Conservation (phyloP, 805 yeast species). For the Wickerhamiella qilinensis region DNA sequence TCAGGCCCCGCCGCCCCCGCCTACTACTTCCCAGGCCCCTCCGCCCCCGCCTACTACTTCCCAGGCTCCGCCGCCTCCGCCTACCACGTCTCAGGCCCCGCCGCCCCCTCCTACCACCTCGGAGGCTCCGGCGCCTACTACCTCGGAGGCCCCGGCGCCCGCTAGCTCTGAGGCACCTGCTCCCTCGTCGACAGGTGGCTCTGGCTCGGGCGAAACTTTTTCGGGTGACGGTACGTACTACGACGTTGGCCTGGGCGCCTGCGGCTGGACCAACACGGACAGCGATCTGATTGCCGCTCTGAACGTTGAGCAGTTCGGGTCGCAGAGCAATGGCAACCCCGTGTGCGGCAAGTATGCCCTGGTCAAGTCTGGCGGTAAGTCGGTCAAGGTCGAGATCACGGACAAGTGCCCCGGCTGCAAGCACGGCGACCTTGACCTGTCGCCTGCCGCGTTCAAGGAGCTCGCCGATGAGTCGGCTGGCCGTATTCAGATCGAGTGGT, state of each 20-base stretch:
- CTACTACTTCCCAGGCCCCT: background rate
- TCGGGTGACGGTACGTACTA: constrained; percentile 24
- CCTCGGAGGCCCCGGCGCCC: constrained; percentile 7
- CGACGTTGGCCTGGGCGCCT: constrained; percentile 33
- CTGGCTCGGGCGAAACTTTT: constrained; percentile 16
- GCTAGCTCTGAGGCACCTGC: constrained; percentile 7
- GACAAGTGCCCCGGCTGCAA: constrained; percentile 44
- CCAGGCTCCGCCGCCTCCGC: constrained; percentile 4
- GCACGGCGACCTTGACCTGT: constrained; percentile 36
- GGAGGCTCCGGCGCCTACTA: constrained; percentile 4
- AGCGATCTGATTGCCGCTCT: constrained; percentile 40
- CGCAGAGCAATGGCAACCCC: constrained; percentile 28
- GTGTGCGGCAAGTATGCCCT: constrained; percentile 38
- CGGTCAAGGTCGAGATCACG: constrained; percentile 39
- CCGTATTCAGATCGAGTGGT: constrained; percentile 39
- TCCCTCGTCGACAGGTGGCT: constrained; percentile 6
- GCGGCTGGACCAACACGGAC: constrained; percentile 33
- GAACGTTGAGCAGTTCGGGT: constrained; percentile 29
- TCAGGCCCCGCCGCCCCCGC: too few species aligned
- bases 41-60: constrained; percentile 1
- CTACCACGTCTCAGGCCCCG: constrained; percentile 4
- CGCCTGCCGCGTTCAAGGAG: constrained; percentile 40
- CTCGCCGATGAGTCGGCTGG: constrained; percentile 39
- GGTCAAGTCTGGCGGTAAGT: constrained; percentile 31
- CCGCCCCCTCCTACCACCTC: constrained; percentile 4